phyloP scores from a whole-genome alignment of 768 basidiomycete genomes.

The Paxillus rubicundulus region DNA sequence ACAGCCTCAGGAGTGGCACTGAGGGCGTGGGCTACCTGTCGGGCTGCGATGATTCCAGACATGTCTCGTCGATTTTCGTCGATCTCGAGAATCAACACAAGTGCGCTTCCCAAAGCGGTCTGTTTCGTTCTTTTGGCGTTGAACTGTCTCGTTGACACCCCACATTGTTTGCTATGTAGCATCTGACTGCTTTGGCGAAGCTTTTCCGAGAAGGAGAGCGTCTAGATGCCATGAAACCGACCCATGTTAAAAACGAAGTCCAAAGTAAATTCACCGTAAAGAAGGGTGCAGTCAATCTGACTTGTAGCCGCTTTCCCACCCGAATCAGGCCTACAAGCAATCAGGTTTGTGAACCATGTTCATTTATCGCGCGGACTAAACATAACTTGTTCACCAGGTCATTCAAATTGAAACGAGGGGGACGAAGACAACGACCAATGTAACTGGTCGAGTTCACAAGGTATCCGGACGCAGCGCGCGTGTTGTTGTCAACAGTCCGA shows the following conservation, averaged over 20 bases:
- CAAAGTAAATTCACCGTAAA: slow-evolving; percentile 22
- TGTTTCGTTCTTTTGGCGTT: neutral
- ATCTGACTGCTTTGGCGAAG: slow-evolving; percentile 45
- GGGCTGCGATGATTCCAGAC: slow-evolving; percentile 27
- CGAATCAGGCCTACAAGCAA: slow-evolving; percentile 36
- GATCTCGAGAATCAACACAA: slow-evolving; percentile 21
- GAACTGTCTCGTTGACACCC: neutral
- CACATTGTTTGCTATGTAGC: slow-evolving; percentile 24
- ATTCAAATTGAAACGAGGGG: slow-evolving; percentile 18
- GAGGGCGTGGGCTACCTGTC: slow-evolving; percentile 47
- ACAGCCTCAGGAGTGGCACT: slow-evolving; percentile 28
- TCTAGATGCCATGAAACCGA: slow-evolving; percentile 48
- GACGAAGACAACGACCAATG: neutral
- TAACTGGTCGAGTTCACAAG: slow-evolving; percentile 21
- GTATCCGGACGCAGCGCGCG: slow-evolving; percentile 38
- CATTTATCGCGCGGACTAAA: neutral
- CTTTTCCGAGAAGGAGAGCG: slow-evolving; percentile 44
- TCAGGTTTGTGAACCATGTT: slow-evolving; percentile 32
- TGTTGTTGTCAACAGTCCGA: slow-evolving; percentile 25
- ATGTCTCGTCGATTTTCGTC: slow-evolving; percentile 17
- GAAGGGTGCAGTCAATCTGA: slow-evolving; percentile 33
- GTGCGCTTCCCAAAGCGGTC: slow-evolving; percentile 32
- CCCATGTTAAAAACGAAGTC: slow-evolving; percentile 42
- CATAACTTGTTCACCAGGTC: slow-evolving; percentile 6
- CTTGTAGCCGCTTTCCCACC: slow-evolving; percentile 43